These are phyloP conservation scores for Dalbergia cultrata DNA, from an alignment of 306 rosid species.

Conservation along the genomic window DNA sequence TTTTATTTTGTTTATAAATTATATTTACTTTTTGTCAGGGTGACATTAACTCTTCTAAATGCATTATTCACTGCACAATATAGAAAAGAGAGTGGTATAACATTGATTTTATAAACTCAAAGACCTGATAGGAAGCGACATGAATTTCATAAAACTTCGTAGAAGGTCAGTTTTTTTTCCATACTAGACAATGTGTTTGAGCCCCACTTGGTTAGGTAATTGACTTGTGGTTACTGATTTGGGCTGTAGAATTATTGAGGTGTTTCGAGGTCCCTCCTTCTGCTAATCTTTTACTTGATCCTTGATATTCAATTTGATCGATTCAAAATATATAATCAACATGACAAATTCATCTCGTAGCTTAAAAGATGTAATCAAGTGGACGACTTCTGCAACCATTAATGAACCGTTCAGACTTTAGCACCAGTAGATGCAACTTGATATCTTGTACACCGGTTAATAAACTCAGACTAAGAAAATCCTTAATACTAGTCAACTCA, in stretches of 20 bases:
- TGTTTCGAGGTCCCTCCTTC: background rate
- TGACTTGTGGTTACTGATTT: background rate
- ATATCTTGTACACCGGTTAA: background rate
- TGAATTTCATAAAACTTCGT: no score
- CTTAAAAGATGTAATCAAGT: background rate
- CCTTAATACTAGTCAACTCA: background rate
- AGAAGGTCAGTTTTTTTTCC: no score
- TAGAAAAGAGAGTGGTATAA: no score
- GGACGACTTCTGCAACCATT: background rate
- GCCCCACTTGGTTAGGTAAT: background rate
- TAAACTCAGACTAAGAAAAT: background rate
- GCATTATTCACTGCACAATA: no score
- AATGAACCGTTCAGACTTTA: background rate
- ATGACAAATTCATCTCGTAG: slow-evolving; percentile 6
- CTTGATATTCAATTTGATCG: background rate
- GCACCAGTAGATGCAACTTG: background rate
- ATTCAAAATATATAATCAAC: slow-evolving; percentile 5
- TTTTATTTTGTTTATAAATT: no score
- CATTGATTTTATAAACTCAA: no score
- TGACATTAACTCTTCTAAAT: no score
- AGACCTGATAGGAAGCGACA: no score
- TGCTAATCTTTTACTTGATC: slow-evolving; percentile 7
- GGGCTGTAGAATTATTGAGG: background rate
- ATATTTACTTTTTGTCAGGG: no score
- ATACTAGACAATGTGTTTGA: no score